Evolutionary conservation across 352 stramenopile genomes (phyloP), one percentile per base, ranked within the genome.

Genomic region (Phytopythium chamaehyphon): DNA sequence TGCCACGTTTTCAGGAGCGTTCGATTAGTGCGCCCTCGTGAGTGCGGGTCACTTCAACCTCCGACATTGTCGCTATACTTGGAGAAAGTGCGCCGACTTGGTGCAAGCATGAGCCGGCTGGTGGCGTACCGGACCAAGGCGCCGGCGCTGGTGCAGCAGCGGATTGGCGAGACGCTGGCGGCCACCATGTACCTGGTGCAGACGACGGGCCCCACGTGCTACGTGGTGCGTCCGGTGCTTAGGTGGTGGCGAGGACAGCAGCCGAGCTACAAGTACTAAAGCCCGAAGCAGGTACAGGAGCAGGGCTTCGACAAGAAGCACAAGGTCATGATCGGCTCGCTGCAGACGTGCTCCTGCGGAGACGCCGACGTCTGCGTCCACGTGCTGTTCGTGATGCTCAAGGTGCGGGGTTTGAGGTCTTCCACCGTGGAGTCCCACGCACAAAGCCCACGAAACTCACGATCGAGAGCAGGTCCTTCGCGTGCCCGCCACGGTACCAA

Each of bases 361-460:
- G 81, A 88, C 15, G 47, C 54, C 3, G 83, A 94, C 22, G 69
- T 94, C n/a, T 92, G 83, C 52, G 72, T 88, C 28, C 83, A 94
- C 54, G 75, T 94, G 14, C 64, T 94, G 31, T 94, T 94, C 48
- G 82, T 94, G 21, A 90, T 94, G 77, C 77, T 94, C 43, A 92
- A 93, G 61, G 76, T 84, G 6, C 22, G 28, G 28, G 9, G 28
- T 33, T 33, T 1, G 6, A 26, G 7, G 44, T 19, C 31, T 18
- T 38, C 11, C 6, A 42, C 4, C 3, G 8, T 38, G 24, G 9
- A 37, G 18, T 22, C 43, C 16, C 3, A 3, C 19, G 18, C 6
- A 46, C 24, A 7, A 19, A 6, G 33, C 10, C 18, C 18, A 12
- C 23, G 23, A n/a, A 10, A 37, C 6, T 9, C 10, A 3, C 18